Conservation (phyloP, 129 eudicot species). For the Chrysanthemum seticuspe region DNA sequence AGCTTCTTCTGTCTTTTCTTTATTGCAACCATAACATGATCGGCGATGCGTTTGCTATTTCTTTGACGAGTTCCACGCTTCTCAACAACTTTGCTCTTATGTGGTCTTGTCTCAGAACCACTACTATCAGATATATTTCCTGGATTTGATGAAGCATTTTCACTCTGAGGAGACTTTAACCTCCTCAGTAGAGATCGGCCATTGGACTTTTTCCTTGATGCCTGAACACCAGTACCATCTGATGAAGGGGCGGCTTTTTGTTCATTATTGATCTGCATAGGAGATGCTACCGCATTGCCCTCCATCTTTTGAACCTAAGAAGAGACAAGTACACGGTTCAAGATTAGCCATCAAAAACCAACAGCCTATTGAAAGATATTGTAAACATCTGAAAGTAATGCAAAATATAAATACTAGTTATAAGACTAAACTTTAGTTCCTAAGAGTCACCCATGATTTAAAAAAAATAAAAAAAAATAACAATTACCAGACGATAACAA, state of each 20-base stretch:
- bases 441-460: background rate
- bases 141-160: slow-evolving; percentile 68
- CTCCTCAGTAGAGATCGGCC: slow-evolving; percentile 48
- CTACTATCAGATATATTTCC: slow-evolving; percentile 67
- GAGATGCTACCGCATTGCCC: slow-evolving; percentile 32
- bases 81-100: slow-evolving; percentile 47
- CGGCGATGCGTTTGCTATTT: slow-evolving; percentile 72
- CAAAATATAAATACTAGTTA: background rate
- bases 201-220: slow-evolving; percentile 42
- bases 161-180: slow-evolving; percentile 63
- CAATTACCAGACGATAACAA: slow-evolving; percentile 77
- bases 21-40: slow-evolving; percentile 53
- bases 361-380: slow-evolving; percentile 8
- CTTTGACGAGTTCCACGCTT: slow-evolving; percentile 61
- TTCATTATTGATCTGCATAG: slow-evolving; percentile 35
- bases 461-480: background rate
- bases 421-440: background rate
- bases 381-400: background rate
- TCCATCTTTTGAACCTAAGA: slow-evolving; percentile 48
- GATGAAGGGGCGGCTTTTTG: slow-evolving; percentile 43
- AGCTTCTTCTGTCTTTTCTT: slow-evolving; percentile 71
- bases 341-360: background rate
- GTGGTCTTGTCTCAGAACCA: slow-evolving; percentile 63
- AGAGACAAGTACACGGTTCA: slow-evolving; percentile 13
- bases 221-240: slow-evolving; percentile 42